Evolutionary conservation across 495 filamentous ascomycete genomes (phyloP).

Genomic region (Xylaria venustula): DNA sequence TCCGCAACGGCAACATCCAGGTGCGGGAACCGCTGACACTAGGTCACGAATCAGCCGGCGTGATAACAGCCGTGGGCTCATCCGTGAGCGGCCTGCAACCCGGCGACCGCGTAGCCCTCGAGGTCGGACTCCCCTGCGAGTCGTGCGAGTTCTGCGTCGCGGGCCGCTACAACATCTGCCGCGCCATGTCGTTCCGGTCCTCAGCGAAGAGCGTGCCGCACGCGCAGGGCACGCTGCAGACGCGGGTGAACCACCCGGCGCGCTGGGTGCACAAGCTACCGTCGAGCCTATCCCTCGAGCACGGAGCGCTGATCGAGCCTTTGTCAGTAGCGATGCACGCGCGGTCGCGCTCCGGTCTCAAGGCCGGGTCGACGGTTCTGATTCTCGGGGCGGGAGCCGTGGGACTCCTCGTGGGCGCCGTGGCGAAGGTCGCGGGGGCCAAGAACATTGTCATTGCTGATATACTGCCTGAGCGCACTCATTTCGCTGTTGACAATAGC

Average conservation of each 20-base stretch:
- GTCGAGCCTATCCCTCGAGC: constrained; percentile 56
- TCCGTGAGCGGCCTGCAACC: constrained; percentile 39
- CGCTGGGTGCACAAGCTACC: constrained; percentile 68
- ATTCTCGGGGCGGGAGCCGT: constrained; percentile 83
- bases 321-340: constrained; percentile 80
- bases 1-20: constrained; percentile 64
- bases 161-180: constrained; percentile 85
- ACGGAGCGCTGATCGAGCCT: constrained; percentile 77
- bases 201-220: constrained; percentile 78
- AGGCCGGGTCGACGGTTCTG: constrained; percentile 55
- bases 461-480: constrained; percentile 68
- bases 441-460: constrained; percentile 71
- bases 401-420: constrained; percentile 71
- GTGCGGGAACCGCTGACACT: constrained; percentile 63
- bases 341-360: constrained; percentile 57
- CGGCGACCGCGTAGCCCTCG: constrained; percentile 78
- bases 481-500: constrained; percentile 67
- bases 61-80: constrained; percentile 53
- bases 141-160: constrained; percentile 62
- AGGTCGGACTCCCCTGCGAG: constrained; percentile 78
- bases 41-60: constrained; percentile 60
- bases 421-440: constrained; percentile 58
- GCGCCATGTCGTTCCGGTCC: constrained; percentile 71
- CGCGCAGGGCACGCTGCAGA: constrained; percentile 79
- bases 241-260: constrained; percentile 73